phyloP scores from a whole-genome alignment of 1,139 yeast species.

The Kluyveromyces sp. region DNA sequence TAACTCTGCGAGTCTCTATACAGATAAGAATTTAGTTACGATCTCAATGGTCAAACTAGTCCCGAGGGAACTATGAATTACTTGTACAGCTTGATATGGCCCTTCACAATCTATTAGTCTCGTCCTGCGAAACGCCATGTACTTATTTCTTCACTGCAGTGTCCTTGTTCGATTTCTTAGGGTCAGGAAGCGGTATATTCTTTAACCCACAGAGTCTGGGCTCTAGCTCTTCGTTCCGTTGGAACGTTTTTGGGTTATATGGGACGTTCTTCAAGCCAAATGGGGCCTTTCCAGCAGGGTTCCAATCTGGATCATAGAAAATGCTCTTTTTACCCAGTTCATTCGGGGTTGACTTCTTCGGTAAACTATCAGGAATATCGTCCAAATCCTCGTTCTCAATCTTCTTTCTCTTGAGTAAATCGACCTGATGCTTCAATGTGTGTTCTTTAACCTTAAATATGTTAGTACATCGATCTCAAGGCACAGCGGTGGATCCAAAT shows the following conservation, averaged over 20 bases:
- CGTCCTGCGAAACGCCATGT: no score
- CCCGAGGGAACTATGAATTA: not conserved
- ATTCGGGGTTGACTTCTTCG: not conserved
- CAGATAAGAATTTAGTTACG: not conserved
- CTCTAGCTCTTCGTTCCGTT: conserved; percentile 11
- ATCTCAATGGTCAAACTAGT: not conserved
- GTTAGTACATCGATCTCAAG: conserved; percentile 1
- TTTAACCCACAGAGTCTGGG: conserved; percentile 16
- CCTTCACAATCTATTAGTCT: no score
- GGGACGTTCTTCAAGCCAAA: conserved; percentile 22
- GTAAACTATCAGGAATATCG: conserved; percentile 5
- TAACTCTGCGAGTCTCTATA: not conserved
- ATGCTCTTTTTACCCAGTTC: conserved; percentile 32
- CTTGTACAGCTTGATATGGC: no score
- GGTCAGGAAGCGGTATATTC: conserved; percentile 14
- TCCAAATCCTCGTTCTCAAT: conserved; percentile 15
- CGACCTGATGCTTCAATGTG: conserved; percentile 27
- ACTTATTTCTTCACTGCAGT: not conserved
- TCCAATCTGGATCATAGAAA: conserved; percentile 41
- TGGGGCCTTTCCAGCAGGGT: conserved; percentile 36
- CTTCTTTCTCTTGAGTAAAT: conserved; percentile 19
- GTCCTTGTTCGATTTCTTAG: not conserved
- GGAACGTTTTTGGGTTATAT: conserved; percentile 20
- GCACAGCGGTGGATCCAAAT: no score
- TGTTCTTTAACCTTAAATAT: conserved; percentile 19